phyloP scores from a whole-genome alignment of 306 rosid species.

The Abrus precatorius region DNA sequence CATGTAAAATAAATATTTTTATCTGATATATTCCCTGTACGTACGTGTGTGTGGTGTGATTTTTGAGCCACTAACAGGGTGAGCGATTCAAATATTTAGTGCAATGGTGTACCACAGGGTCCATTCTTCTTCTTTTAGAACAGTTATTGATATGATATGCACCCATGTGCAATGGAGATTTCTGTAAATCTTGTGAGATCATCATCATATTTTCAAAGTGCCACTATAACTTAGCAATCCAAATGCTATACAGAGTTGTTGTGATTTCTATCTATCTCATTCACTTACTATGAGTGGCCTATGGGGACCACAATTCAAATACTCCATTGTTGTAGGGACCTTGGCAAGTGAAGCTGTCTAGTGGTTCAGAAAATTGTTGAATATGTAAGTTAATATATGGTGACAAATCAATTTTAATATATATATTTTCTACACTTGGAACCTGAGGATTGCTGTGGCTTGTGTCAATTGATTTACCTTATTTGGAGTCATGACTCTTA shows the following conservation, averaged over 20 bases:
- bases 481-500: slow-evolving; percentile 22
- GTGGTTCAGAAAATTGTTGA: slow-evolving; percentile 43
- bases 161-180: slow-evolving; percentile 63
- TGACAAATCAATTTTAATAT: slow-evolving; percentile 45
- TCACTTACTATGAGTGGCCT: slow-evolving; percentile 47
- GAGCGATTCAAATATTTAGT: slow-evolving; percentile 41
- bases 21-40: background rate
- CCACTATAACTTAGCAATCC: slow-evolving; percentile 49
- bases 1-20: no score
- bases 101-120: slow-evolving; percentile 41
- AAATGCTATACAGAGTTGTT: slow-evolving; percentile 50
- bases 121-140: slow-evolving; percentile 13
- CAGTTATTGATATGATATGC: slow-evolving; percentile 48
- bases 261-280: slow-evolving; percentile 57
- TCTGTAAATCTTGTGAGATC: slow-evolving; percentile 60
- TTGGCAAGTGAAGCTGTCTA: slow-evolving; percentile 49
- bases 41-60: background rate
- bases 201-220: slow-evolving; percentile 46
- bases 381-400: slow-evolving; percentile 32
- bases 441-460: slow-evolving; percentile 41
- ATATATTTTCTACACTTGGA: slow-evolving; percentile 36
- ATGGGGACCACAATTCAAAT: slow-evolving; percentile 55
- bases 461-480: slow-evolving; percentile 49
- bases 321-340: slow-evolving; percentile 52
- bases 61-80: slow-evolving; percentile 30